These are phyloP conservation scores for Eutrema heterophyllum DNA, from an alignment of 345 rosid species.

Conservation along the genomic window DNA sequence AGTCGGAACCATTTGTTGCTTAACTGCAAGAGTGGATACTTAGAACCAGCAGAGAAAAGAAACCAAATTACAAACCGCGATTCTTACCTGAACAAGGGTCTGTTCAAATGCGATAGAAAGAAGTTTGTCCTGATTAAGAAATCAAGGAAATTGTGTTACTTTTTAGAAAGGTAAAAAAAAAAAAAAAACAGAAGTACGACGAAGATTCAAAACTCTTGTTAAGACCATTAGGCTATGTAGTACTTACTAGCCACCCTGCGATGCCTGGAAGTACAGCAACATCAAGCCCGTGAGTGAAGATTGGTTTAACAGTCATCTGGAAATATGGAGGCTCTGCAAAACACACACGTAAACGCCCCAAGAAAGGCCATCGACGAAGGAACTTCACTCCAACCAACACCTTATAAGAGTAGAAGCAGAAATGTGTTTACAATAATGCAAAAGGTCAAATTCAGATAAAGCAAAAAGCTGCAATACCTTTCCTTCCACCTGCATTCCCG, in stretches of 20 bases:
- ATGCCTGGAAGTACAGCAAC: constrained; percentile 91
- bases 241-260: constrained; percentile 97
- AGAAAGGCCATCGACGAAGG: constrained; percentile 79
- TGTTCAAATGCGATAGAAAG: constrained; percentile 91
- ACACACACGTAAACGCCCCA: constrained; percentile 86
- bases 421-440: background rate
- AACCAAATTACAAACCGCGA: constrained; percentile 5
- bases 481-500: constrained; percentile 97
- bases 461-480: constrained; percentile 46
- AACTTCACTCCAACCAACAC: constrained; percentile 89
- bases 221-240: background rate
- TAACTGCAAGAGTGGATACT: background rate
- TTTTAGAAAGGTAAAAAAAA: no score
- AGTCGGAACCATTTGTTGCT: background rate
- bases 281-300: constrained; percentile 77
- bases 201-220: no score
- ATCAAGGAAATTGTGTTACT: background rate
- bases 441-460: background rate
- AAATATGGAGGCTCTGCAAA: constrained; percentile 96
- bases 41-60: background rate
- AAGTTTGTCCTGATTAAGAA: constrained; percentile 70
- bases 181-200: no score
- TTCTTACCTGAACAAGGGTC: constrained; percentile 55
- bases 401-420: constrained; percentile 32
- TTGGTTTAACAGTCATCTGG: constrained; percentile 92